Conservation (phyloP, 352 stramenopile genomes). For the Thraustochytrium striatum region DNA sequence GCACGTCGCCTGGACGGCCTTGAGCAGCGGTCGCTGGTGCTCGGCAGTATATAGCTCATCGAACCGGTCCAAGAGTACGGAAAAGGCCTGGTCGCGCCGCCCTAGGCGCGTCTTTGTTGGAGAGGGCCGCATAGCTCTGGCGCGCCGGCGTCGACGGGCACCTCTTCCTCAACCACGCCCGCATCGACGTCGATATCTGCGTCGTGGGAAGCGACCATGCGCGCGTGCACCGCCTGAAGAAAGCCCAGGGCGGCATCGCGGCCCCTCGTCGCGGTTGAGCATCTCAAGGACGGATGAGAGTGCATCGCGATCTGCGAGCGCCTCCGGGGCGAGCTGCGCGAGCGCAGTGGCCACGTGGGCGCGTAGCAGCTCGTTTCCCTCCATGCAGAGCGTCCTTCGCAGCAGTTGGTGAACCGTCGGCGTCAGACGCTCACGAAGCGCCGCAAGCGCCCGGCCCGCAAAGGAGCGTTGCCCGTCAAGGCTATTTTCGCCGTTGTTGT, state of each 20-base stretch:
- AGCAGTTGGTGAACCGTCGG: not conserved
- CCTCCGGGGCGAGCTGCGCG: not conserved
- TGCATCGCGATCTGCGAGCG: not conserved
- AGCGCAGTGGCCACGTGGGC: not conserved
- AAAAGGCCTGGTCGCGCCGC: not conserved
- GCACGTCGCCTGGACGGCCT: no score
- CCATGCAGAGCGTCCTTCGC: not conserved
- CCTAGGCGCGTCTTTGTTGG: not conserved
- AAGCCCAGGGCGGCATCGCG: not conserved
- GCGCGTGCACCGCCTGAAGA: not conserved
- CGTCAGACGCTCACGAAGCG: not conserved
- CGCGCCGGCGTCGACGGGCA: not conserved
- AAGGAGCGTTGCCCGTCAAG: not conserved
- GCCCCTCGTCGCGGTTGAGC: not conserved
- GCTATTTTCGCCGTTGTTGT: not conserved
- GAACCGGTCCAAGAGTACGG: not conserved
- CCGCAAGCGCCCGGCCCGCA: not conserved
- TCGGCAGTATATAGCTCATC: no score
- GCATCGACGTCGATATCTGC: not conserved
- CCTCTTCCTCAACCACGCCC: not conserved
- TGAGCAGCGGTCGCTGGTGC: no score
- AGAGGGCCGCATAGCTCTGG: not conserved
- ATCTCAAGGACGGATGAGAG: not conserved
- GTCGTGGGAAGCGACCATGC: not conserved
- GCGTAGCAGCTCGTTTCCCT: not conserved